Base-by-base conservation (phyloP, 352 stramenopile species). In the Globisporangium parvum region DNA sequence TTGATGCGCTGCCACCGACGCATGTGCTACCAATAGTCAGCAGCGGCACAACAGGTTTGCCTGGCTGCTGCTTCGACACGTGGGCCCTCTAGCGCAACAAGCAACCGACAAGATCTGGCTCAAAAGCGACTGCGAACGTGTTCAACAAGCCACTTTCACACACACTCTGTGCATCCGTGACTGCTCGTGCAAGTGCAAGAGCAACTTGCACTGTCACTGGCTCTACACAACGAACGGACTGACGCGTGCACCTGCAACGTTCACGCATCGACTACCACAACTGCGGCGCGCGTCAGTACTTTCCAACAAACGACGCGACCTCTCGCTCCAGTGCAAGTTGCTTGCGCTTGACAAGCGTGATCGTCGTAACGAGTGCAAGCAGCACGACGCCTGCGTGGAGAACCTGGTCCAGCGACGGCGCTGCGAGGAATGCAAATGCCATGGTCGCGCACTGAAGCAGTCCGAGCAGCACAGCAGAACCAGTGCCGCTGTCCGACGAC, bases 61-160 rank as follows among this genome's bases (percentile, higher is more conserved):
- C 65, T 33, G 75, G 78, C 18, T 80, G 73, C 52, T 85, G 67
- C 56, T 88, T 83, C 37, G 78, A 88, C 41, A 58, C 53, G 41
- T 75, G 67, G 67, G 47, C 41, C 4, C 39, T 51, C 6, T 65
- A 57, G 40, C 24, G 17, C 12, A 10, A 24, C 33, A 15, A 33
- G 11, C 44, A 47, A 17, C 26, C 24, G 20, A 12, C n/a, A 47
- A 37, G 31, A 37, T 12, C 9, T 6, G 31, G 31, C 31, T 10
- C 31, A 37, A 37, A 37, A 37, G 31, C 31, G 12, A 37, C 6
- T 37, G 31, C 1, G 6, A 12, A 37, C 31, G 31, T 37, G 31
- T 37, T 37, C 31, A 14, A 37, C 31, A 37, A 37, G 31, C 10
- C 31, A 12, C 31, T 37, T 37, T 10, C 31, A 37, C 31, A 12